Conservation (phyloP, 1,284 basidiomycete species). For the Trametes pubescens region DNA sequence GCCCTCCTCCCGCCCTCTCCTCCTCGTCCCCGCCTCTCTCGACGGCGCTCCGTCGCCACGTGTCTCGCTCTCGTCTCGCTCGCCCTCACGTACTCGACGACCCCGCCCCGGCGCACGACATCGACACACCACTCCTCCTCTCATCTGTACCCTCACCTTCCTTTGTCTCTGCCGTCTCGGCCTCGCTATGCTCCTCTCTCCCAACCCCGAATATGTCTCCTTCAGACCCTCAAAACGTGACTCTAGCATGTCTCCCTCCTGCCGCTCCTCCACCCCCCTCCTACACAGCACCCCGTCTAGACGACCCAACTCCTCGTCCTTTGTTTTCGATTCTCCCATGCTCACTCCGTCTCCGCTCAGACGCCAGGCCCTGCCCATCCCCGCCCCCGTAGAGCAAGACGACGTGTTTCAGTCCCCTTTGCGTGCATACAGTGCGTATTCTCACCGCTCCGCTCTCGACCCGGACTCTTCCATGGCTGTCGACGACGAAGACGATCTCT, state of each 20-base stretch:
- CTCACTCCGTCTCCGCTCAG: constrained; percentile 69
- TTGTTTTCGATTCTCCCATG: constrained; percentile 61
- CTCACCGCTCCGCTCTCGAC: constrained; percentile 44
- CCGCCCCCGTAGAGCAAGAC: constrained; percentile 49
- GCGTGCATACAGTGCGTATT: constrained; percentile 52
- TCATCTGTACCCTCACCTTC: constrained; percentile 36
- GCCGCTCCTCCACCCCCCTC: constrained; percentile 48
- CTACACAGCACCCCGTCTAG: constrained; percentile 48
- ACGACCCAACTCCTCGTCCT: constrained; percentile 36
- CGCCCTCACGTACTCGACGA: neutral
- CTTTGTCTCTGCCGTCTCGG: constrained; percentile 37
- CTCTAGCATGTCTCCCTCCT: constrained; percentile 53
- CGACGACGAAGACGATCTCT: constrained; percentile 62
- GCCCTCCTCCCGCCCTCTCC: neutral
- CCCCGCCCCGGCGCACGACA: constrained; percentile 1
- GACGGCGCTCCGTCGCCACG: constrained; percentile 7
- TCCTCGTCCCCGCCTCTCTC: constrained; percentile 1
- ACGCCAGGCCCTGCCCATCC: constrained; percentile 37
- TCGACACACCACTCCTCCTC: constrained; percentile 10
- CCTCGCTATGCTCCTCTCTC: constrained; percentile 47
- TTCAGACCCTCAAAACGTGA: constrained; percentile 49
- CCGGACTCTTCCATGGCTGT: constrained; percentile 31
- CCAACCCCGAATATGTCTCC: constrained; percentile 46
- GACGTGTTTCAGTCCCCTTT: constrained; percentile 66
- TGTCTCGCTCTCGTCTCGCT: constrained; percentile 6